phyloP scores from a whole-genome alignment of 2,329 filamentous ascomycete genomes.

The Alternaria hordeiaustralica region DNA sequence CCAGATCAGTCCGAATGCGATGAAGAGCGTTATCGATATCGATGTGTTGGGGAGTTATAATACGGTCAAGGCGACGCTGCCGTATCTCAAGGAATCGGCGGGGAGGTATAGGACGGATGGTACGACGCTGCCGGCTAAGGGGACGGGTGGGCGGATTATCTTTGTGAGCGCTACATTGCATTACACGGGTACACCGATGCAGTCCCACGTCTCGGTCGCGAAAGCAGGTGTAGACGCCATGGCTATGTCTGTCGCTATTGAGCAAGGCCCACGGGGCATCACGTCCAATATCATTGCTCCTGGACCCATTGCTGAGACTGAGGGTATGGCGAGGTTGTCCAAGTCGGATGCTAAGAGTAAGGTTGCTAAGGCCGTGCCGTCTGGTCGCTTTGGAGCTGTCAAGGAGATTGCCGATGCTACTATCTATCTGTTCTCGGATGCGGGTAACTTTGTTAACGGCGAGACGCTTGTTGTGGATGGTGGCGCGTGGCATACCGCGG shows the following conservation, averaged over 20 bases:
- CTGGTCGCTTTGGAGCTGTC: conserved; percentile 77
- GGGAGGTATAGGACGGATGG: conserved; percentile 66
- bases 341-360: conserved; percentile 40
- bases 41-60: conserved; percentile 94
- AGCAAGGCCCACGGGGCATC: conserved; percentile 86
- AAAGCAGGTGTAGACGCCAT: conserved; percentile 92
- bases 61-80: conserved; percentile 89
- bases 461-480: conserved; percentile 73
- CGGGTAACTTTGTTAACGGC: conserved; percentile 86
- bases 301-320: conserved; percentile 84
- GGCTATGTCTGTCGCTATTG: conserved; percentile 78
- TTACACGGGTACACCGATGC: conserved; percentile 83
- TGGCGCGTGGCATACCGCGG: conserved; percentile 56
- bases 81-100: conserved; percentile 79
- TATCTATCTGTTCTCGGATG: conserved; percentile 84
- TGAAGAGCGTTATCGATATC: conserved; percentile 96
- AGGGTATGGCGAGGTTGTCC: conserved; percentile 60
- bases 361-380: conserved; percentile 61
- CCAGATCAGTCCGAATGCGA: conserved; percentile 83
- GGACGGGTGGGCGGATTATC: conserved; percentile 81
- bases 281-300: conserved; percentile 90
- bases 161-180: conserved; percentile 92
- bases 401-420: conserved; percentile 94
- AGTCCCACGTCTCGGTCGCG: conserved; percentile 88
- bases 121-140: conserved; percentile 53